A percentile compares a stretch with the other conserved stretches of the same genome.
These are phyloP conservation scores for Fragaria vesca DNA, from an alignment of 306 rosid genomes.

Conservation along the genomic window DNA sequence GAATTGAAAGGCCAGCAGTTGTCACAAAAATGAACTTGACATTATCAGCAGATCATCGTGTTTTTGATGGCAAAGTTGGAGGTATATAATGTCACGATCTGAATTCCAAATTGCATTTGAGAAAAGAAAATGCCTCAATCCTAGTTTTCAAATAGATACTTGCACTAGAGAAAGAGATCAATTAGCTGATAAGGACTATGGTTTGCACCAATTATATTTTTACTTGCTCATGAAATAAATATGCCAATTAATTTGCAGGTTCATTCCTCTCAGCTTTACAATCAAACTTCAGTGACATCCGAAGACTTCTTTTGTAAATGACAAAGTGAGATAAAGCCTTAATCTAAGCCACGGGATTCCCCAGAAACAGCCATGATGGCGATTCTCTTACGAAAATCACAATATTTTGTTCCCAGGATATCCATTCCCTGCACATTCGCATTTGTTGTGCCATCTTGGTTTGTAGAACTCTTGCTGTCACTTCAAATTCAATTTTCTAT, in stretches of 20 bases:
- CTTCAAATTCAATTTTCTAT: slow-evolving; percentile 10
- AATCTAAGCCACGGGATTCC: slow-evolving; percentile 27
- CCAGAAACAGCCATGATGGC: slow-evolving; percentile 25
- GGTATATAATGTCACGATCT: slow-evolving; percentile 48
- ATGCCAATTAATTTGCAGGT: slow-evolving; percentile 52
- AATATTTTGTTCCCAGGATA: slow-evolving; percentile 27
- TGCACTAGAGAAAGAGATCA: background rate
- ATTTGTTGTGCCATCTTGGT: slow-evolving; percentile 30
- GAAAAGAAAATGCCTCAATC: background rate
- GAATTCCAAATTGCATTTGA: background rate
- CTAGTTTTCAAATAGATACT: background rate
- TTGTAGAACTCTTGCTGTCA: slow-evolving; percentile 1
- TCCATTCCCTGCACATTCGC: slow-evolving; percentile 26
- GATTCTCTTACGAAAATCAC: slow-evolving; percentile 22
- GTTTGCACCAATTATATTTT: background rate
- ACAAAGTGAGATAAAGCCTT: slow-evolving; percentile 17
- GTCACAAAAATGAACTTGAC: slow-evolving; percentile 76
- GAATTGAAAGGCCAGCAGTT: slow-evolving; percentile 74
- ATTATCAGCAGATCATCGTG: slow-evolving; percentile 91
- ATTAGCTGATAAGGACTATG: background rate
- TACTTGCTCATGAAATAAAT: slow-evolving; percentile 21
- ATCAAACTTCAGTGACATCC: slow-evolving; percentile 81
- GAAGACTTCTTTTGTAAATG: slow-evolving; percentile 73
- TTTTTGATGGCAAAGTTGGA: slow-evolving; percentile 93
- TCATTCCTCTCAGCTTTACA: slow-evolving; percentile 70